Evolutionary conservation across 495 filamentous ascomycete genomes (phyloP), one percentile per base, ranked within the genome.

Genomic region (Ascodesmis nigricans): DNA sequence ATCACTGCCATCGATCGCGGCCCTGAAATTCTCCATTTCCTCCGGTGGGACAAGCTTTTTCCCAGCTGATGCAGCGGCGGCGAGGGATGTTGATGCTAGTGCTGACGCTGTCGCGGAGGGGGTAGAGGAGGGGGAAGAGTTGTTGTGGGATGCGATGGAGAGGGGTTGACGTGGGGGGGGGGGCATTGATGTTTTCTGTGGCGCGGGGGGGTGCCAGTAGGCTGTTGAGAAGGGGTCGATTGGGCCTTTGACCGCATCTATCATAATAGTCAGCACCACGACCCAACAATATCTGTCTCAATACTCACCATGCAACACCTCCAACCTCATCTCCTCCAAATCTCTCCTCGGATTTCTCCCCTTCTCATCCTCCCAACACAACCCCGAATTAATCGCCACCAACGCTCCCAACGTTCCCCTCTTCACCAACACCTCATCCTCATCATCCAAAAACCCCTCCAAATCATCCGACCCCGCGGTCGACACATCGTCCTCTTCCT

Each of bases 171-270:
- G 53, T n/a, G 55, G 54, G 16, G 55, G 43, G 11, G 8, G 44
- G 16, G 16, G 46, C 40, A 14, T n/a, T 10, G 24, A 31, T 21
- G 33, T 9, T 3, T 1, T 29, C 10, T 26, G 22, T 15, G 18
- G 18, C 13, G 21, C 10, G 44, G 13, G 55, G 24, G 45, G 62
- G 10, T 58, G 61, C 87, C 87, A 95, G 57, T 95, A 93, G 3
- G 54, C 53, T 1, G 66, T 70, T 0, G 78, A 81, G 47, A 81
- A 91, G 0, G 87, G 87, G 40, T 99, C 71, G 45, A 99, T 90
- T 22, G 69, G 64, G 13, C 36, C 37, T 29, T 43, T 28, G 21
- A 47, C 36, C 23, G 43, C 37, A 20, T 51, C 48, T 52, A 21
- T 5, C 21, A 5, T 3, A 14, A 29, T 34, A 22, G 1, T 45